Percentiles rank a stretch among this genome's conserved stretches.
Evolutionary conservation across 1,284 basidiomycete genomes (phyloP).

Genomic region (Puccinia coronata): DNA sequence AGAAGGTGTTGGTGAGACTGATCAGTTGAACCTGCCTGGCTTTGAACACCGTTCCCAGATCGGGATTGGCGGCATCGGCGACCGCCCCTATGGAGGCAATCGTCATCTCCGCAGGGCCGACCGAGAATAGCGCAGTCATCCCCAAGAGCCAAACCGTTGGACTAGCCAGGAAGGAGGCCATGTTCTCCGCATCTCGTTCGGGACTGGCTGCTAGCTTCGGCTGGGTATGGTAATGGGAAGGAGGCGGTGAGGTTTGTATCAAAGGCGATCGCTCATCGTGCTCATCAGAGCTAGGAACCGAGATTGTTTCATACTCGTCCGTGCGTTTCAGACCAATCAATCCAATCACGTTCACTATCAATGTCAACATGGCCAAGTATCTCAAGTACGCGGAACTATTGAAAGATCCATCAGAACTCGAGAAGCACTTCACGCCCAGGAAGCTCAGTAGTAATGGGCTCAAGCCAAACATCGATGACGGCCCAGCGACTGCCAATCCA

Average conservation of each 20-base stretch:
- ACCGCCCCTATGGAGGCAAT: slow-evolving; percentile 40
- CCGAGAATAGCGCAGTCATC: slow-evolving; percentile 10
- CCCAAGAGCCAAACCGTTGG: slow-evolving; percentile 40
- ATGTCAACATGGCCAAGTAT: slow-evolving; percentile 31
- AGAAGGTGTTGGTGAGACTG: slow-evolving; percentile 28
- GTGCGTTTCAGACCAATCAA: neutral
- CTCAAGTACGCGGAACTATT: slow-evolving; percentile 24
- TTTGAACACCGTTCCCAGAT: slow-evolving; percentile 7
- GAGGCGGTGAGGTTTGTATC: slow-evolving; percentile 14
- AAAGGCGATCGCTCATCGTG: slow-evolving; percentile 19
- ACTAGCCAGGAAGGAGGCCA: slow-evolving; percentile 12
- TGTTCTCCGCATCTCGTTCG: neutral
- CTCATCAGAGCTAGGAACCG: neutral
- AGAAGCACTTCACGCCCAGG: slow-evolving; percentile 26
- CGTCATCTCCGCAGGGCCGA: slow-evolving; percentile 45
- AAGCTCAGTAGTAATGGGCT: slow-evolving; percentile 35
- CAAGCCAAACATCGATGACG: slow-evolving; percentile 21
- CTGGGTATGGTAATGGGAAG: neutral
- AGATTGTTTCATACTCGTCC: neutral
- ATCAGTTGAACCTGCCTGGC: slow-evolving; percentile 40
- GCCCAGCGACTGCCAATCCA: slow-evolving; percentile 38
- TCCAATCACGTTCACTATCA: slow-evolving; percentile 8
- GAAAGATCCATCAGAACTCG: slow-evolving; percentile 13
- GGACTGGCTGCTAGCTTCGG: neutral
- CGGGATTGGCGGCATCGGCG: slow-evolving; percentile 2